Evolutionary conservation across 2,329 filamentous ascomycete genomes (phyloP).

Genomic region (Torrubiellomyces zombiae): DNA sequence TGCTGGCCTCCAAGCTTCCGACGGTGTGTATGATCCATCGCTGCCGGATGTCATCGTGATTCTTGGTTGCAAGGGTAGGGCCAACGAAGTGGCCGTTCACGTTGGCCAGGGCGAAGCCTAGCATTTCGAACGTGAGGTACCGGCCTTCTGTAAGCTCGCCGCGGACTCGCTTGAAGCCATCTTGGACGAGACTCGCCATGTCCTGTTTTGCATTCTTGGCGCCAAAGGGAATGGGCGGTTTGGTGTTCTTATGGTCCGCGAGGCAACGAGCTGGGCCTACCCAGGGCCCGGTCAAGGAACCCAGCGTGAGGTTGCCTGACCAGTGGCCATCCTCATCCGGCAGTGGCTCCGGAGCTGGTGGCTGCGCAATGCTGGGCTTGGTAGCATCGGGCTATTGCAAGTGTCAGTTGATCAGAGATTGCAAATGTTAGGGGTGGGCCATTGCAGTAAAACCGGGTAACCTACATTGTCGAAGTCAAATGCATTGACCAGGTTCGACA

Average conservation of each 20-base stretch:
- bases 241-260: slow-evolving; percentile 3
- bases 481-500: slow-evolving; percentile 15
- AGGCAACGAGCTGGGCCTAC: slow-evolving; percentile 7
- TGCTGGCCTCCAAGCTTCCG: slow-evolving; percentile 10
- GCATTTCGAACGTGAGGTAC: slow-evolving; percentile 30
- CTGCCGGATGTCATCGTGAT: slow-evolving; percentile 23
- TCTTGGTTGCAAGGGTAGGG: slow-evolving; percentile 3
- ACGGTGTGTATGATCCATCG: slow-evolving; percentile 30
- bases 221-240: slow-evolving; percentile 6
- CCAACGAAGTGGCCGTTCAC: slow-evolving; percentile 10
- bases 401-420: neutral
- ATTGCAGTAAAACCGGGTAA: neutral
- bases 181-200: slow-evolving; percentile 54
- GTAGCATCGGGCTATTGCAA: slow-evolving; percentile 5
- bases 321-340: slow-evolving; percentile 3
- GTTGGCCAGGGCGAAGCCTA: slow-evolving; percentile 21
- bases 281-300: slow-evolving; percentile 7
- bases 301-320: slow-evolving; percentile 6
- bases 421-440: neutral
- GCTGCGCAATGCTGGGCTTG: slow-evolving; percentile 2
- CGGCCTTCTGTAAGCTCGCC: slow-evolving; percentile 35
- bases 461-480: slow-evolving; percentile 22
- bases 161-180: slow-evolving; percentile 34
- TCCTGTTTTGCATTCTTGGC: slow-evolving; percentile 50
- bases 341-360: slow-evolving; percentile 2